Evolutionary conservation across 805 yeast genomes (phyloP), one percentile per base, ranked within the genome.

Genomic region (Blastobotrys attinorum): DNA sequence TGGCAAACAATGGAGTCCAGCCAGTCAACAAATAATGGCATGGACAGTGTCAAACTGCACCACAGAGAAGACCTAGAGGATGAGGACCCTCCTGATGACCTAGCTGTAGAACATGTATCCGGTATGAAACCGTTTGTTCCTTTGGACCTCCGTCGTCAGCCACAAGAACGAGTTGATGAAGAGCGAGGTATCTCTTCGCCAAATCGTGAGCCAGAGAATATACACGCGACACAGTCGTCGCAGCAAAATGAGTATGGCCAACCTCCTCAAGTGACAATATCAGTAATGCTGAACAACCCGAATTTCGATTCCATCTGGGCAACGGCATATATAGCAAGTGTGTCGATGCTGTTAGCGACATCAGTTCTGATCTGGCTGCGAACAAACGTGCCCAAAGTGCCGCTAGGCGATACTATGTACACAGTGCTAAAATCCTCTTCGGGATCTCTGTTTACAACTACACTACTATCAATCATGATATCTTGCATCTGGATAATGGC

Each of bases 401-500:
- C 57, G 16, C 44, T 56, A 11, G 54, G 59, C 10, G 63, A 59
- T 37, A 56, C 59, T 25, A 51, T 59, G 22, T 59, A 54, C 43
- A 50, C 56, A 2, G 51, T 52, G 13, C 18, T 59, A 22, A 46
- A 50, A 18, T 46, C 55, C 5, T 59, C 63, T 3, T 38, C 47
- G 22, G 36, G 53, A 18, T 43, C 51, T 20, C 45, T 60, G 32
- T 50, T 47, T 3, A 34, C 49, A 6, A 43, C 53, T 31, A 47
- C 57, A 15, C 40, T 61, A 4, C 33, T 51, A 2, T 54, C 64
- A 3, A 47, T 56, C n/a, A 47, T 41, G 4, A 39, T 59, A 2
- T 58, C 62, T 6, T 36, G 39, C 13, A 53, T 43, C 2, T 59
- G 67, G 67, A 50, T 62, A 8, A 42, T 55, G 25, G 31, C 57